Evolutionary conservation across 139 green algal species (phyloP).

Genomic region (Tetraselmis striata): DNA sequence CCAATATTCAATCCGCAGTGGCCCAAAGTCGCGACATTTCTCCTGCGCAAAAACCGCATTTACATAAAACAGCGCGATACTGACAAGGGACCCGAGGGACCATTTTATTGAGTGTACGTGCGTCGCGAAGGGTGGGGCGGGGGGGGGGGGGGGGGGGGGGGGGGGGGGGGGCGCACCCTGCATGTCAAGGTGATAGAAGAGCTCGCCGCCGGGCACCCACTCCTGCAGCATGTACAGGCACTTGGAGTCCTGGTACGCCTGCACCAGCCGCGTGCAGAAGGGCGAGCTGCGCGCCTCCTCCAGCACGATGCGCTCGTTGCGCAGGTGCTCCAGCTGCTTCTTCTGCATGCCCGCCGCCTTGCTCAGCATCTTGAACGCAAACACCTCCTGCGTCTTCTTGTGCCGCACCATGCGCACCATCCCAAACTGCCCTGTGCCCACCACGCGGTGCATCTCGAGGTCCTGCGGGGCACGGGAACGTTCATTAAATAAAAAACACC

Average conservation of each 20-base stretch:
- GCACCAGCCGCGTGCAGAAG: constrained; percentile 56
- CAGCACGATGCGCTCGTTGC: constrained; percentile 63
- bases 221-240: constrained; percentile 63
- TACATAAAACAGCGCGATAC: no score
- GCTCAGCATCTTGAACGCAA: constrained; percentile 54
- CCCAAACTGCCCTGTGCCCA: constrained; percentile 70
- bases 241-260: constrained; percentile 58
- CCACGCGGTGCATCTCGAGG: constrained; percentile 56
- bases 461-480: no score
- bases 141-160: no score
- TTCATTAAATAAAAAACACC: no score
- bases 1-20: no score
- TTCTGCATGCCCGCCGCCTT: constrained; percentile 62
- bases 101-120: no score
- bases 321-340: constrained; percentile 74
- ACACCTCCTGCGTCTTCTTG: constrained; percentile 50
- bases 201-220: constrained; percentile 38
- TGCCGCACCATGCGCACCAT: constrained; percentile 61
- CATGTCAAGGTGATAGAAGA: constrained; percentile 68
- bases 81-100: no score
- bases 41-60: no score
- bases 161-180: constrained; percentile 10
- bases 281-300: constrained; percentile 37
- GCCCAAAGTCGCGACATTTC: no score
- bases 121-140: no score